Base-by-base conservation (phyloP, 2,329 filamentous ascomycete species). In the Pestalotiopsis sp. region DNA sequence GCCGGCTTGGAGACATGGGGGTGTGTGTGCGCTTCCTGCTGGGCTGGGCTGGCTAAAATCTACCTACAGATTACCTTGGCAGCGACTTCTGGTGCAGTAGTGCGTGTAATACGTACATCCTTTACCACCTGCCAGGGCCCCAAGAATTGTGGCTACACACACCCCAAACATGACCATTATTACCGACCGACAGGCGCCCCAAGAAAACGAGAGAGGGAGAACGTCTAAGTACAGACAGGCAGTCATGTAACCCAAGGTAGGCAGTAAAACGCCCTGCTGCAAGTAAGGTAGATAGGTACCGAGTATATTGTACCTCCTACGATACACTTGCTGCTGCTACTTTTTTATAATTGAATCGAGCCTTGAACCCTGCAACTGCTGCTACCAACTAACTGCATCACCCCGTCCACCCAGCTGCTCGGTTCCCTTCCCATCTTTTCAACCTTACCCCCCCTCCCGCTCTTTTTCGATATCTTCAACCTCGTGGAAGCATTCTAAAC, bases 361-460 rank as follows among this genome's bases (percentile, higher is more conserved):
- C 41, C 62, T 49, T 27, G 20, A 27, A 64, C 39, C 41, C 38
- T 41, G 31, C n/a, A 38, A 23, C 12, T 64, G 39, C 25, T 49
- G 41, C 20, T 49, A 49, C 39, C 31, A 52, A 52, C 62, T 64
- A 31, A 65, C 49, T 65, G 63, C 63, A 65, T 65, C 49, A 65
- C 63, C 63, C 63, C 63, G 63, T 65, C 63, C 52, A 66, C 55
- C 64, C 64, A 66, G 64, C 64, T 60, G 64, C 52, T 45, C 55
- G 64, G 64, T 60, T 59, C 64, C 39, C 55, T 55, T 59, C 45
- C 45, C 45, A 52, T 52, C 45, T 52, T 52, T 52, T 20, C 45
- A 17, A 52, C 9, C 31, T 36, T 65, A 17, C 23, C 23, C 52
- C 52, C 52, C 64, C 52, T 66, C 52, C 38, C n/a, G 36, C 39